A percentile compares a stretch with the other conserved stretches of the same genome.
Evolutionary conservation across 1,139 yeast species (phyloP).

Genomic region (Candida sp.): DNA sequence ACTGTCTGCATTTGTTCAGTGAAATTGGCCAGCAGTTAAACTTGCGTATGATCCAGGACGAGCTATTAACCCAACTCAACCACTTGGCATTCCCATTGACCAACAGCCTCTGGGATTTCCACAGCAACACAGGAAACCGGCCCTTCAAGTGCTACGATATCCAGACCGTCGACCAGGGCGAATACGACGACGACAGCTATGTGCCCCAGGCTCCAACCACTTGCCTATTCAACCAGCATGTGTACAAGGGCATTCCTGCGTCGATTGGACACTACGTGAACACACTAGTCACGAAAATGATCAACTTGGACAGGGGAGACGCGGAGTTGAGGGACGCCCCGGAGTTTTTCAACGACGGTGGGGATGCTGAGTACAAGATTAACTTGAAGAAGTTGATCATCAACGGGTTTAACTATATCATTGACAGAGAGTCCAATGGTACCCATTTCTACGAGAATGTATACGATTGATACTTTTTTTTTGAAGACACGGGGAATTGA

Average conservation of each 20-base stretch:
- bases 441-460: constrained; percentile 39
- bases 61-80: constrained; percentile 24
- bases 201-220: constrained; percentile 11
- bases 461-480: constrained; percentile 19
- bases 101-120: constrained; percentile 41
- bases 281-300: constrained; percentile 31
- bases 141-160: constrained; percentile 41
- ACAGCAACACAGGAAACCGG: constrained; percentile 19
- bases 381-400: constrained; percentile 27
- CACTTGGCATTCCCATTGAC: constrained; percentile 27
- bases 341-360: constrained; percentile 32
- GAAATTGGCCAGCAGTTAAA: constrained; percentile 50
- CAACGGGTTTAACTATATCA: constrained; percentile 38
- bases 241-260: constrained; percentile 19
- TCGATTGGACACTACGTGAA: constrained; percentile 40
- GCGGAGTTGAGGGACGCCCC: constrained; percentile 32
- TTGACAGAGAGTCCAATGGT: constrained; percentile 47
- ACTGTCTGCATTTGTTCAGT: constrained; percentile 59
- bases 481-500: too few relatives aligned
- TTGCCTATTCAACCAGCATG: constrained; percentile 21
- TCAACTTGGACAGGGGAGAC: constrained; percentile 44
- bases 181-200: constrained; percentile 38
- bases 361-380: constrained; percentile 29
- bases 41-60: constrained; percentile 29
- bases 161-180: constrained; percentile 41